Base-by-base conservation (phyloP, 2,329 filamentous ascomycete species). In the Xylariales sp. region DNA sequence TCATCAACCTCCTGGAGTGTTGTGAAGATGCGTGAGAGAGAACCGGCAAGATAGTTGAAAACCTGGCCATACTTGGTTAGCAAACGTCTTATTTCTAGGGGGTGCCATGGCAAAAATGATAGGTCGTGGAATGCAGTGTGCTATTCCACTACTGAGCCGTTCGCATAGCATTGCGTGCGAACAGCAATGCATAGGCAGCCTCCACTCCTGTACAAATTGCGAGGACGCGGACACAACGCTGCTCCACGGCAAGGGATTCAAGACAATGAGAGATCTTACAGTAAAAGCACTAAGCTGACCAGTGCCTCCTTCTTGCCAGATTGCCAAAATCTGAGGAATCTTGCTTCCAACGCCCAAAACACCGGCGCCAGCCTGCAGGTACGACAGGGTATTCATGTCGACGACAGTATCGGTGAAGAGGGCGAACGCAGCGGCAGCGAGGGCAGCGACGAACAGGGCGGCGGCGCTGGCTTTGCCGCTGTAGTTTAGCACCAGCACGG, bases 1-100 rank as follows among this genome's bases (percentile, higher is more conserved):
- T 98, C 93, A 61, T 95, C 86, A 43, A 98, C 93, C 70, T 98
- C 93, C 58, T 97, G 90, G 41, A 98, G 71, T 7, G 94, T 98
- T 21, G 93, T 98, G 66, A 96, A 98, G 68, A 98, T 95, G 59
- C 93, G 86, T 18, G 88, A 87, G 41, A 97, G 78, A 29, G 89
- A 95, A 27, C 94, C 93, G 52, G 83, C 74, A 54, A 98, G 87
- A 66, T 95, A 98, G 73, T 96, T 97, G 77, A 98, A 95, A 51
- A 98, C 89, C 90, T 96, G 54, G 14, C 19, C 20, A n/a, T 18
- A 25, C 20, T 27, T 10, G 12, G 34, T 38, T 12, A 24, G 28
- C 14, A 3, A 4, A n/a, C 33, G 14, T 7, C 11, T 10, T 34
- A 17, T 24, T 10, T 12, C n/a, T n/a, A n/a, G n/a, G n/a, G n/a